A percentile compares a stretch with the other conserved stretches of the same genome.
Evolutionary conservation across 495 filamentous ascomycete genomes (phyloP).

Genomic region (Podospora sp.): DNA sequence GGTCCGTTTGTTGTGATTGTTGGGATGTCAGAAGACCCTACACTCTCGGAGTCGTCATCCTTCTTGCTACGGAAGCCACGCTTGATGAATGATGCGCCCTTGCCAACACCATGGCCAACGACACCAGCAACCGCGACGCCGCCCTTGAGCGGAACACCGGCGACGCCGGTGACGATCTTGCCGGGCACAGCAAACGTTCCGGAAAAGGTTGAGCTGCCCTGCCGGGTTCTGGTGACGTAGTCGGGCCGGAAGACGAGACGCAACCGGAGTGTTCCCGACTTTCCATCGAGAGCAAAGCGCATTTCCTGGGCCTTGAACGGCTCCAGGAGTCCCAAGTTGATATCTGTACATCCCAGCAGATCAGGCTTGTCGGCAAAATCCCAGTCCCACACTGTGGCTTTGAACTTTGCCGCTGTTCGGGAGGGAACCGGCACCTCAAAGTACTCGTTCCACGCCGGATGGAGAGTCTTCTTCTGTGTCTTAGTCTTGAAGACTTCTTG

Average conservation of each 20-base stretch:
- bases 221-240: slow-evolving; percentile 84
- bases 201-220: slow-evolving; percentile 90
- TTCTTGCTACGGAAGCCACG: slow-evolving; percentile 69
- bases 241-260: slow-evolving; percentile 91
- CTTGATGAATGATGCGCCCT: slow-evolving; percentile 85
- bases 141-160: slow-evolving; percentile 88
- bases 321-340: slow-evolving; percentile 80
- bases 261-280: slow-evolving; percentile 79
- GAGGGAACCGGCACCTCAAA: slow-evolving; percentile 84
- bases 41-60: slow-evolving; percentile 54
- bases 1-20: slow-evolving; percentile 46
- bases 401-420: slow-evolving; percentile 82
- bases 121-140: slow-evolving; percentile 70
- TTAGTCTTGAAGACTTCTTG: slow-evolving; percentile 91
- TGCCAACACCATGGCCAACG: slow-evolving; percentile 77
- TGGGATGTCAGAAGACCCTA: slow-evolving; percentile 46
- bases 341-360: slow-evolving; percentile 73
- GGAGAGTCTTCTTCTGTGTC: slow-evolving; percentile 92
- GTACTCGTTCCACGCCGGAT: slow-evolving; percentile 93
- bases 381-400: slow-evolving; percentile 87
- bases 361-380: slow-evolving; percentile 93
- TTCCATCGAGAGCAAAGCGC: slow-evolving; percentile 78
- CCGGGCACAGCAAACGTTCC: slow-evolving; percentile 91
- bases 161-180: slow-evolving; percentile 78
- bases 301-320: slow-evolving; percentile 78